A percentile compares a stretch with the other conserved stretches of the same genome.
These are phyloP conservation scores for Diaporthe vaccinii DNA, from an alignment of 2,329 filamentous ascomycete species.

Conservation along the genomic window DNA sequence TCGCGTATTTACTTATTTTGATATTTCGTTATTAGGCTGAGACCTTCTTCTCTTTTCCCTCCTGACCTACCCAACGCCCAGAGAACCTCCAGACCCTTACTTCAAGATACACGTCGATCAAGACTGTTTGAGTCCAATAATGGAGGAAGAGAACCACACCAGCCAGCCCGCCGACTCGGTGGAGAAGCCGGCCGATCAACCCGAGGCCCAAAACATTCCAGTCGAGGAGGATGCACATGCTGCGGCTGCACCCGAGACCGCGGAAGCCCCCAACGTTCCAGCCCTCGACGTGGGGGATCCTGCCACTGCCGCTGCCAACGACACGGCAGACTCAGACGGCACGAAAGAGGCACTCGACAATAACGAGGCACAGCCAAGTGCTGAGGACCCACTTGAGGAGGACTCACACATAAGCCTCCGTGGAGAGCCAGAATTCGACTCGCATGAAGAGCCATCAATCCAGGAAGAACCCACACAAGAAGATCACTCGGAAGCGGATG, in stretches of 20 bases:
- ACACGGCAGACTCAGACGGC: neutral
- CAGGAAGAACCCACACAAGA: neutral
- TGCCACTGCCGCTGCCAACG: neutral
- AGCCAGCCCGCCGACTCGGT: conserved; percentile 14
- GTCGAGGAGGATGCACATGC: conserved; percentile 27
- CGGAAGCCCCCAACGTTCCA: neutral
- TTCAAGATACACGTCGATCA: conserved; percentile 64
- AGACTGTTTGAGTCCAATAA: conserved; percentile 58
- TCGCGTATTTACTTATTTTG: conserved; percentile 16
- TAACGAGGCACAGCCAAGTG: conserved; percentile 13
- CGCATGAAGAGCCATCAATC: conserved; percentile 10
- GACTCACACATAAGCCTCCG: conserved; percentile 31
- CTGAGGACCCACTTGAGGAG: conserved; percentile 30
- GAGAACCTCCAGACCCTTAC: conserved; percentile 52
- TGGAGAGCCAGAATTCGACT: conserved; percentile 21
- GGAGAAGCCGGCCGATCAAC: conserved; percentile 22
- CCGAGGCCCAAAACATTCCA: conserved; percentile 15
- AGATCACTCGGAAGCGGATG: neutral
- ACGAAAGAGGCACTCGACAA: neutral
- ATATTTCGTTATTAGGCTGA: neutral
- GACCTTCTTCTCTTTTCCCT: neutral
- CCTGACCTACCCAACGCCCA: neutral
- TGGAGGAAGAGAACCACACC: conserved; percentile 48
- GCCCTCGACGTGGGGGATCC: conserved; percentile 4
- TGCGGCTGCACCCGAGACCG: neutral